phyloP scores from a whole-genome alignment of 108 stramenopile species.

The Cyclotella choctawhatcheeana region DNA sequence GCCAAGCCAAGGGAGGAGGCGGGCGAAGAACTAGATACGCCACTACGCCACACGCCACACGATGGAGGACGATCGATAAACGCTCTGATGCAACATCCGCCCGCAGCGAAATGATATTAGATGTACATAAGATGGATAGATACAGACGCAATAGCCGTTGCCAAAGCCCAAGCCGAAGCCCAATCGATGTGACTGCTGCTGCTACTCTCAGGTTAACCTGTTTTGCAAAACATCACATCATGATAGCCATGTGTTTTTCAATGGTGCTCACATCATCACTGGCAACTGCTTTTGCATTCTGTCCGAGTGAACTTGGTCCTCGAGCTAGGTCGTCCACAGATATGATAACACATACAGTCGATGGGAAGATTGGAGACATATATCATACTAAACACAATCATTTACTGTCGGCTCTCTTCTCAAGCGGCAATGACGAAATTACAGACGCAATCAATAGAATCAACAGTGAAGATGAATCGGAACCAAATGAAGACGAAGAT shows the following conservation, averaged over 20 bases:
- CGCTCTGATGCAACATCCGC: too few relatives aligned
- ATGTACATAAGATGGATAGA: too few relatives aligned
- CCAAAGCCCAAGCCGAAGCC: too few relatives aligned
- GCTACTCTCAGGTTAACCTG: neutral
- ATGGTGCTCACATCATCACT: neutral
- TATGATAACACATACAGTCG: neutral
- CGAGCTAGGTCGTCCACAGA: neutral
- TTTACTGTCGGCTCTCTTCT: neutral
- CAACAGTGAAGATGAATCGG: neutral
- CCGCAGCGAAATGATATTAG: too few relatives aligned
- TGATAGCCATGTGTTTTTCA: neutral
- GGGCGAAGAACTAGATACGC: too few relatives aligned
- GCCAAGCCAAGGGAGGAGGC: too few relatives aligned
- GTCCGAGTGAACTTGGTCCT: neutral
- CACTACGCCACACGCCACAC: too few relatives aligned
- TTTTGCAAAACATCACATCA: neutral
- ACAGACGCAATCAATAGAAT: neutral
- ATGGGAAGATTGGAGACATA: neutral
- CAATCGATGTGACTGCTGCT: neutral
- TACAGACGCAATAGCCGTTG: too few relatives aligned
- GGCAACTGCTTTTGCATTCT: conserved; percentile 5
- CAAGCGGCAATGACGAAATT: neutral
- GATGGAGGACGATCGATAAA: too few relatives aligned
- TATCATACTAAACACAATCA: neutral
- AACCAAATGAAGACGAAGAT: conserved; percentile 16